Conservation (phyloP, 768 basidiomycete genomes). For the Ramaria sp. region DNA sequence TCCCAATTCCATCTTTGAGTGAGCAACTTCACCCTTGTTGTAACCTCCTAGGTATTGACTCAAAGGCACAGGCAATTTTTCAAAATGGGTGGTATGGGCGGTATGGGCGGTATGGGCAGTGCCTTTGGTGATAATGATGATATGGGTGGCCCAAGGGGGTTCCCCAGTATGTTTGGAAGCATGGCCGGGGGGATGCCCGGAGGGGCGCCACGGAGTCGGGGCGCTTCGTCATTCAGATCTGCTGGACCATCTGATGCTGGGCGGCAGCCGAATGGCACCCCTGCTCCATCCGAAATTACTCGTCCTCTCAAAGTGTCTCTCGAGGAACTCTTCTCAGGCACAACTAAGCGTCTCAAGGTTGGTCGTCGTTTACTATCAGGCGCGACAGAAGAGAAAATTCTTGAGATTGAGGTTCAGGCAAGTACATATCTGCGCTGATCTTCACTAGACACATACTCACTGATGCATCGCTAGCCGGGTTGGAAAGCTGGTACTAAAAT, state of each 20-base stretch:
- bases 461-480: constrained; percentile 43
- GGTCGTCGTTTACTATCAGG: constrained; percentile 65
- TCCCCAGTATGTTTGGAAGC: constrained; percentile 23
- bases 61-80: constrained; percentile 46
- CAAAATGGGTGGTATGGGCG: constrained; percentile 22
- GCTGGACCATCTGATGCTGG: constrained; percentile 6
- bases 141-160: constrained; percentile 28
- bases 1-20: constrained; percentile 85
- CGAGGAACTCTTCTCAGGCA: constrained; percentile 77
- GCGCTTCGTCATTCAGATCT: constrained; percentile 3
- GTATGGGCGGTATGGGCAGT: constrained; percentile 15
- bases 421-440: neutral
- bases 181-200: constrained; percentile 52
- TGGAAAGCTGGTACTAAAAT: constrained; percentile 98
- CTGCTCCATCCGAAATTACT: constrained; percentile 46
- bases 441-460: constrained; percentile 17
- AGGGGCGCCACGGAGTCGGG: constrained; percentile 32
- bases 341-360: constrained; percentile 82
- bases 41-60: neutral
- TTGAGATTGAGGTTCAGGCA: constrained; percentile 58
- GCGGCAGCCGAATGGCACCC: constrained; percentile 20
- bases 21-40: constrained; percentile 23
- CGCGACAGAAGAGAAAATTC: constrained; percentile 71
- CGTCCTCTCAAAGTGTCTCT: constrained; percentile 79
- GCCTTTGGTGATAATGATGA: constrained; percentile 31